Evolutionary conservation across 768 basidiomycete species (phyloP).

Genomic region (Lentinula guzmanii): DNA sequence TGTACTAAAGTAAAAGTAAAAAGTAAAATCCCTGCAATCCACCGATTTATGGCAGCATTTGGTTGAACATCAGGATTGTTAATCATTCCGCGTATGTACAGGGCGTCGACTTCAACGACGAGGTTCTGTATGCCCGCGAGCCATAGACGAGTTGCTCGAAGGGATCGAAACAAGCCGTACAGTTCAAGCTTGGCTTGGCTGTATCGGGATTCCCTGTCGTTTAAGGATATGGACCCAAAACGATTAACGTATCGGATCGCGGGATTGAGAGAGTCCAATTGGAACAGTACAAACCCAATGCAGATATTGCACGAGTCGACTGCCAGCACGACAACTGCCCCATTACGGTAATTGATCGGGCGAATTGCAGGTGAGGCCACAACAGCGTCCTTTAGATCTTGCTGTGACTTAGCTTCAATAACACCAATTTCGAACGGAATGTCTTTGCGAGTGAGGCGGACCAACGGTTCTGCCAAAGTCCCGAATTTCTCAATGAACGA

Average conservation of each 20-base stretch:
- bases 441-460: background rate
- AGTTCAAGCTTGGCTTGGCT: background rate
- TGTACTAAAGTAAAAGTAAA: constrained; percentile 27
- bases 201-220: background rate
- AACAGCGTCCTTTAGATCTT: constrained; percentile 12
- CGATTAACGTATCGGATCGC: background rate
- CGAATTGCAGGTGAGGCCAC: background rate
- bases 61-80: constrained; percentile 23
- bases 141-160: background rate
- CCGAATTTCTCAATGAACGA: background rate
- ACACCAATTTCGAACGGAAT: background rate
- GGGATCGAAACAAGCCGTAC: background rate
- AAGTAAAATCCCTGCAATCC: constrained; percentile 26
- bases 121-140: background rate
- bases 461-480: background rate
- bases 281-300: constrained; percentile 19
- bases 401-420: background rate
- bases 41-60: constrained; percentile 27
- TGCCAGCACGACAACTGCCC: constrained; percentile 18
- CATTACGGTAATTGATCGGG: constrained; percentile 22
- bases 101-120: background rate
- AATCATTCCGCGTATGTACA: background rate
- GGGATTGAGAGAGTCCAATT: constrained; percentile 12
- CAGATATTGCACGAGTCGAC: constrained; percentile 24
- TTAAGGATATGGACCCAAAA: background rate